Percentiles rank a stretch among this genome's conserved stretches.
Evolutionary conservation across 768 basidiomycete species (phyloP).

Genomic region (Auriscalpium orientale): DNA sequence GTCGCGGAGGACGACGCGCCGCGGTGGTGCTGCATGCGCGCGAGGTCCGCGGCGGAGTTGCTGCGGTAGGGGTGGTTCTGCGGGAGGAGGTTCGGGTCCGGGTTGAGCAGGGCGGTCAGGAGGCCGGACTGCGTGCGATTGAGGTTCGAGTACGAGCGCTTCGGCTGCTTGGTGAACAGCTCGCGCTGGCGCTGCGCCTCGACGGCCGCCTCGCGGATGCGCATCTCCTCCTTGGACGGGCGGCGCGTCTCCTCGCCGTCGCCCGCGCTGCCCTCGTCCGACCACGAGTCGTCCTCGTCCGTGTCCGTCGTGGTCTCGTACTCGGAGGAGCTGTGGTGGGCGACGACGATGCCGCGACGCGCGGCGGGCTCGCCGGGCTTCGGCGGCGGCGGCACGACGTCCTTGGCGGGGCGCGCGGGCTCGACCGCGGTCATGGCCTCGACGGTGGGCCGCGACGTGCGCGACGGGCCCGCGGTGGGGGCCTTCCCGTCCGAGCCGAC

Average conservation of each 20-base stretch:
- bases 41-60: constrained; percentile 41
- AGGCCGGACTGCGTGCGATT: constrained; percentile 49
- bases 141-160: constrained; percentile 53
- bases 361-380: too few species aligned
- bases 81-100: constrained; percentile 58
- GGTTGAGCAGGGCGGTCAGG: constrained; percentile 64
- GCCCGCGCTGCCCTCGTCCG: constrained; percentile 39
- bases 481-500: constrained; percentile 43
- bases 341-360: constrained; percentile 38
- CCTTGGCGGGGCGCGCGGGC: too few species aligned
- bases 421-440: too few species aligned
- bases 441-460: background rate
- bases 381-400: too few species aligned
- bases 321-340: constrained; percentile 40
- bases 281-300: constrained; percentile 53
- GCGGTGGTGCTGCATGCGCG: constrained; percentile 22
- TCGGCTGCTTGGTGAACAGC: constrained; percentile 66
- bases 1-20: too few species aligned
- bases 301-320: constrained; percentile 43
- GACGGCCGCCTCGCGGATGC: constrained; percentile 45
- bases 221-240: constrained; percentile 17
- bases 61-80: constrained; percentile 48
- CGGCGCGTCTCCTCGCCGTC: constrained; percentile 19
- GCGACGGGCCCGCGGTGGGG: background rate
- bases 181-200: constrained; percentile 62